Percentiles rank a stretch among this genome's conserved stretches.
These are phyloP conservation scores for Eragrostis tef DNA, from an alignment of 202 grass and related monocot genomes.

Conservation along the genomic window DNA sequence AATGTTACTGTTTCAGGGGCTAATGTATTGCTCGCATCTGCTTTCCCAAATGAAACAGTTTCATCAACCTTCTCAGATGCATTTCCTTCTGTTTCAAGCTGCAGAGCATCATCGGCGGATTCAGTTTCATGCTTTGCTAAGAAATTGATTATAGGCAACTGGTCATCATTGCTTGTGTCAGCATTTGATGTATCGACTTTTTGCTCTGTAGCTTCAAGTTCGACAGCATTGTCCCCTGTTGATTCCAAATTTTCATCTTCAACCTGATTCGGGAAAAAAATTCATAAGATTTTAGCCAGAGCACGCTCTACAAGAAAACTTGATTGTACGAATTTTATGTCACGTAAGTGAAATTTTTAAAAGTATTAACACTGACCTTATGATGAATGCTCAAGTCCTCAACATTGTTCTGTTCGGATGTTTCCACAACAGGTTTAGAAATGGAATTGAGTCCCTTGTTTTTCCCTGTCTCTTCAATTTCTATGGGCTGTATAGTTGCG, in stretches of 20 bases:
- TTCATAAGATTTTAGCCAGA: constrained; percentile 29
- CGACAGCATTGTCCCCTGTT: constrained; percentile 30
- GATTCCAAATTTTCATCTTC: constrained; percentile 46
- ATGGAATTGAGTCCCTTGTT: constrained; percentile 32
- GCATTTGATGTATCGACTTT: constrained; percentile 13
- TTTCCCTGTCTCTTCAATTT: constrained; percentile 39
- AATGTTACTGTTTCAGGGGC: constrained; percentile 24
- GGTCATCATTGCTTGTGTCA: constrained; percentile 32
- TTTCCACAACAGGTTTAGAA: constrained; percentile 33
- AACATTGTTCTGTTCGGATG: constrained; percentile 35
- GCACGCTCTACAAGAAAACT: constrained; percentile 24
- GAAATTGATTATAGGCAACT: neutral
- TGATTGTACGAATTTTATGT: neutral
- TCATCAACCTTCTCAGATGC: constrained; percentile 29
- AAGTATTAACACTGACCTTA: constrained; percentile 46
- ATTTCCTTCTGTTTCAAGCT: constrained; percentile 41
- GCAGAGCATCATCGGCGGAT: constrained; percentile 13
- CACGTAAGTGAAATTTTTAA: constrained; percentile 12
- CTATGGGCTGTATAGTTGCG: constrained; percentile 39
- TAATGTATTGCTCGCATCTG: constrained; percentile 23
- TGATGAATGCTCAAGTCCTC: constrained; percentile 46
- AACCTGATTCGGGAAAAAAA: constrained; percentile 47
- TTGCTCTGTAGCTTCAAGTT: constrained; percentile 36
- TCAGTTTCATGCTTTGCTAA: neutral
- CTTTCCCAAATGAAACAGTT: constrained; percentile 38